Percentiles rank a stretch among this genome's conserved stretches.
These are phyloP conservation scores for Coccomyxa sp. DNA, from an alignment of 139 green algal genomes.

Conservation along the genomic window DNA sequence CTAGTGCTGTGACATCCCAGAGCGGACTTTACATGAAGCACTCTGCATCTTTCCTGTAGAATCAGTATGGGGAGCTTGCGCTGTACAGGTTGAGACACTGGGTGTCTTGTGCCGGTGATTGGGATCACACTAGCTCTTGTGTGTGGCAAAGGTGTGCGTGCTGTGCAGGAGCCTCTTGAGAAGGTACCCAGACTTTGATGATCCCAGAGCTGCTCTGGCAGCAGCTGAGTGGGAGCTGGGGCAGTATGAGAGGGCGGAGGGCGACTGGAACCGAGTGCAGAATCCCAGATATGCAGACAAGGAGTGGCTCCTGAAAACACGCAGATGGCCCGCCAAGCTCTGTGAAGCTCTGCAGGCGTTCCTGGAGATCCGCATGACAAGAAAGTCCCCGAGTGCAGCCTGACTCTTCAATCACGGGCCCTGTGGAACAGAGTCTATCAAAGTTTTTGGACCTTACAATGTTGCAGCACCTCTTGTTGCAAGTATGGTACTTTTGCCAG, in stretches of 20 bases:
- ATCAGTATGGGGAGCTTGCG: background rate
- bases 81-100: too few species aligned
- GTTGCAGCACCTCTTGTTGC: too few species aligned
- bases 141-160: background rate
- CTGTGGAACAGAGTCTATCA: too few species aligned
- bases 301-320: background rate
- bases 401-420: too few species aligned
- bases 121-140: background rate
- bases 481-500: too few species aligned
- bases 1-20: background rate
- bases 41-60: background rate
- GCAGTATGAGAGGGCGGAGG: slow-evolving; percentile 73
- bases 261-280: slow-evolving; percentile 42
- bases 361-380: slow-evolving; percentile 44
- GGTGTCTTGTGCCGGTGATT: too few species aligned
- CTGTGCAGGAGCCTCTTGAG: slow-evolving; percentile 56
- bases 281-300: slow-evolving; percentile 25
- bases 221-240: slow-evolving; percentile 75
- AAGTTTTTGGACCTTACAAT: too few species aligned
- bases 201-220: slow-evolving; percentile 78
- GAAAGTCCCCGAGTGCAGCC: too few species aligned
- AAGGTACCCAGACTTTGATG: slow-evolving; percentile 72
- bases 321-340: background rate
- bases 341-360: slow-evolving; percentile 31
- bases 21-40: background rate